Evolutionary conservation across 768 basidiomycete genomes (phyloP).

Genomic region (Trametes villosa): DNA sequence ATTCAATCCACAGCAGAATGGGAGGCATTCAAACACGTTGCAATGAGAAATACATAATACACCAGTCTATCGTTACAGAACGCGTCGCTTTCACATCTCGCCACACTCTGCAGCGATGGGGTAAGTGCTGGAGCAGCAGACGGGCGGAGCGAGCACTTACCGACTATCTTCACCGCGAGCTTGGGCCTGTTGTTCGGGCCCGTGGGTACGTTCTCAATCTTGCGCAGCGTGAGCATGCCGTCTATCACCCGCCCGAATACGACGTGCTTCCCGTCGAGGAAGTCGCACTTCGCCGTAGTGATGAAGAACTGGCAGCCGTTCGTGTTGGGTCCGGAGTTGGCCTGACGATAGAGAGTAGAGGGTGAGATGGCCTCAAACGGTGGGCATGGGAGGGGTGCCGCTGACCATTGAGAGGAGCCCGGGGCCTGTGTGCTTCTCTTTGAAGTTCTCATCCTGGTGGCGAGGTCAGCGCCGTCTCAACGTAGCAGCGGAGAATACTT

Average conservation of each 20-base stretch:
- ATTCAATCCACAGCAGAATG: neutral
- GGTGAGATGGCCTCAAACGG: neutral
- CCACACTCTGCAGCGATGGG: conserved; percentile 38
- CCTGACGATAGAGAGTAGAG: conserved; percentile 51
- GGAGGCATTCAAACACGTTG: neutral
- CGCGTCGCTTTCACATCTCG: conserved; percentile 35
- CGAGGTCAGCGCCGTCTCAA: neutral
- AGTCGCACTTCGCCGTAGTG: conserved; percentile 92
- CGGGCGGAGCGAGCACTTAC: conserved; percentile 44
- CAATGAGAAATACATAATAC: neutral
- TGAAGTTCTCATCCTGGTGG: conserved; percentile 90
- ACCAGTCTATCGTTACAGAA: neutral
- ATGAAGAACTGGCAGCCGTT: conserved; percentile 99
- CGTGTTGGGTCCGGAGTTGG: conserved; percentile 92
- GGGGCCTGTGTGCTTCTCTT: conserved; percentile 83
- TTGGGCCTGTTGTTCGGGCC: conserved; percentile 91
- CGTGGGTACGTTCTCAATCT: conserved; percentile 95
- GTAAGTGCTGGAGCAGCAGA: neutral
- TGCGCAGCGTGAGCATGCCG: conserved; percentile 93
- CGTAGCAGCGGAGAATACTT: neutral
- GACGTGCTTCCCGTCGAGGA: conserved; percentile 93
- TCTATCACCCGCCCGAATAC: conserved; percentile 92
- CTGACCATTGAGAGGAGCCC: conserved; percentile 91
- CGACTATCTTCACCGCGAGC: conserved; percentile 83
- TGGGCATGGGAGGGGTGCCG: neutral